phyloP scores from a whole-genome alignment of 2,329 filamentous ascomycete species.

The Aspergillus melleus region DNA sequence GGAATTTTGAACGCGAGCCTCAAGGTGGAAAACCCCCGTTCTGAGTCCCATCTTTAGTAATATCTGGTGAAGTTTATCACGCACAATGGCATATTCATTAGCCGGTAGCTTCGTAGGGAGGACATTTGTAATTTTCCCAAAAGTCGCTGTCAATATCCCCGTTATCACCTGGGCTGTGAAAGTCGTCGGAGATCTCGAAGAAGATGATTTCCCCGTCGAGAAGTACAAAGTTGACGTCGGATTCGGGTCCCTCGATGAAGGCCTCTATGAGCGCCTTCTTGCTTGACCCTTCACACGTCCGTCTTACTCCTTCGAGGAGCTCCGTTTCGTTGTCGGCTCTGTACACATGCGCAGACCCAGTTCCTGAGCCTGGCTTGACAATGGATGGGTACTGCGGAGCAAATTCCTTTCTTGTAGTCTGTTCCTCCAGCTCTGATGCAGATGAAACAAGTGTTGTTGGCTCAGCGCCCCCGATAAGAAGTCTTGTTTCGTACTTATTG shows the following conservation, averaged over 20 bases:
- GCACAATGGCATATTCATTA: neutral
- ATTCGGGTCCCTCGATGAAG: neutral
- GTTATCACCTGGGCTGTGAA: neutral
- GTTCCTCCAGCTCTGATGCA: neutral
- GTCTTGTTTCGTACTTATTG: neutral
- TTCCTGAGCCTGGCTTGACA: neutral
- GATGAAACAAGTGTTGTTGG: neutral
- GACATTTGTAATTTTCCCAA: neutral
- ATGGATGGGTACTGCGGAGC: neutral
- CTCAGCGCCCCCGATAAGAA: neutral
- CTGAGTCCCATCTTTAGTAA: neutral
- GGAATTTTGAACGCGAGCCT: neutral
- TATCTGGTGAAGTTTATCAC: neutral
- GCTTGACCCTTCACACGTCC: neutral
- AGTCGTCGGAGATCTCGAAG: neutral
- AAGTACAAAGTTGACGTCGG: neutral
- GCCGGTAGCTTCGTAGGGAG: neutral
- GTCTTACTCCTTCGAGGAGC: neutral
- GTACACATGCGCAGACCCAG: neutral
- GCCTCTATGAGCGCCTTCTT: neutral
- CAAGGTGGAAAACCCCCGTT: neutral
- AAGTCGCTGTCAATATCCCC: neutral
- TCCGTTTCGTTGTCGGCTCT: neutral
- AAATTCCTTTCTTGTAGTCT: neutral
- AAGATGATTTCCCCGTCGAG: neutral